Base-by-base conservation (phyloP, 495 filamentous ascomycete species). In the Hyaloscypha variabilis region DNA sequence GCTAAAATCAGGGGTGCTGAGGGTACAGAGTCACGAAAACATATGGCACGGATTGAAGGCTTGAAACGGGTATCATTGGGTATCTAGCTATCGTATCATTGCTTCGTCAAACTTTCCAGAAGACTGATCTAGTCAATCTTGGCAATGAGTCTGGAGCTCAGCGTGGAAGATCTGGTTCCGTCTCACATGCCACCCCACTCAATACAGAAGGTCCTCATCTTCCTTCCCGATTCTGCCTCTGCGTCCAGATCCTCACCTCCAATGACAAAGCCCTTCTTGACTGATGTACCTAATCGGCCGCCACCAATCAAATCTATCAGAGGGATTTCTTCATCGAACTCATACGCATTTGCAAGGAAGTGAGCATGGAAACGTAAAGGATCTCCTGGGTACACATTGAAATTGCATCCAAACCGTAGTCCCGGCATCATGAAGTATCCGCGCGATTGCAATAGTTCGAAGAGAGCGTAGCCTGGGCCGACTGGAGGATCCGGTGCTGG, bases 351-450 rank as follows among this genome's bases (percentile, higher is more conserved):
- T 26, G 88, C 90, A 62, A 97, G 77, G 73, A 97, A 98, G 75
- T 98, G 95, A 36, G 90, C 91, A 75, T 99, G 95, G 77, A 94
- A 99, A 11, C 96, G 90, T 29, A 98, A 79, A 0, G 95, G 91
- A 76, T 99, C 95, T 34, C 96, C 96, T 0, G 95, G 95, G 72
- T 99, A 98, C 1, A 94, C 93, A 63, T 91, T 89, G 77, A 92
- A 97, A 72, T 97, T 88, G 71, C 93, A 96, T 34, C 95, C 95
- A 71, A 99, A 99, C 28, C 95, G 91, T 30, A 99, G 81, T 10
- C 96, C 95, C 1, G 95, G 96, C 50, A 90, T 90, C 46, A 96
- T 84, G 78, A 90, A 99, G 75, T 97, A 99, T 39, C 88, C 89
- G 17, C 84, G 78, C 8, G 82, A 77, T 70, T 97, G 93, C 23